Conservation (phyloP, 495 filamentous ascomycete genomes). For the Chlorociboria aeruginascens region DNA sequence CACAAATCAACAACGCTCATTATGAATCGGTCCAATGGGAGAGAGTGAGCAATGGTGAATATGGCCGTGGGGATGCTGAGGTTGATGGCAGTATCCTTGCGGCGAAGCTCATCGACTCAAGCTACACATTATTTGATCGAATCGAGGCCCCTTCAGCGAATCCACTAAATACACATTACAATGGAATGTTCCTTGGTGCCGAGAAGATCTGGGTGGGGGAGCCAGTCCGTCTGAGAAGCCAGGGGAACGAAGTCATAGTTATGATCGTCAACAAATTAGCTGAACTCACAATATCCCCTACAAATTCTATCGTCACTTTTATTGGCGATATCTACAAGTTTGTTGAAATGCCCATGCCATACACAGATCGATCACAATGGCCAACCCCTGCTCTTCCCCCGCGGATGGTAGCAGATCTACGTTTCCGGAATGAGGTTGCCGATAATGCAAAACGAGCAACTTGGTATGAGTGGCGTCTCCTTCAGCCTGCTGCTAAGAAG, state of each 20-base stretch:
- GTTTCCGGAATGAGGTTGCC: slow-evolving; percentile 33
- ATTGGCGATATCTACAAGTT: slow-evolving; percentile 39
- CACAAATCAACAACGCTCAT: slow-evolving; percentile 15
- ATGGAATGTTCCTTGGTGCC: slow-evolving; percentile 49
- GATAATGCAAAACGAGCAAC: slow-evolving; percentile 21
- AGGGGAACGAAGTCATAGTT: slow-evolving; percentile 24
- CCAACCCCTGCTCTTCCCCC: slow-evolving; percentile 26
- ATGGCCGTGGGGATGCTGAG: slow-evolving; percentile 31
- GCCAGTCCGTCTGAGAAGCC: slow-evolving; percentile 31
- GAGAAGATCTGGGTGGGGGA: slow-evolving; percentile 53
- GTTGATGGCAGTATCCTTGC: slow-evolving; percentile 51
- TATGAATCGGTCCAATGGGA: slow-evolving; percentile 45
- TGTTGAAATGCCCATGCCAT: slow-evolving; percentile 17
- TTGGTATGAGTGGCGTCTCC: slow-evolving; percentile 33
- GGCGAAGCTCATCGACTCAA: slow-evolving; percentile 42
- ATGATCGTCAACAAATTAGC: slow-evolving; percentile 35
- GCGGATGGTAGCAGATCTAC: slow-evolving; percentile 21
- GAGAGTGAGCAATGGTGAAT: slow-evolving; percentile 25
- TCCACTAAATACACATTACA: slow-evolving; percentile 23
- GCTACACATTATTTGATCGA: slow-evolving; percentile 40
- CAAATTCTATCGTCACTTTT: slow-evolving; percentile 6
- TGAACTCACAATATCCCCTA: slow-evolving; percentile 11
- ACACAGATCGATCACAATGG: slow-evolving; percentile 8
- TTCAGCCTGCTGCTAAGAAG: slow-evolving; percentile 21
- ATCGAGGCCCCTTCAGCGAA: slow-evolving; percentile 24